Percentiles rank a stretch among this genome's conserved stretches.
Conservation (phyloP, 1,284 basidiomycete genomes). For the Acaromyces ingoldii region DNA sequence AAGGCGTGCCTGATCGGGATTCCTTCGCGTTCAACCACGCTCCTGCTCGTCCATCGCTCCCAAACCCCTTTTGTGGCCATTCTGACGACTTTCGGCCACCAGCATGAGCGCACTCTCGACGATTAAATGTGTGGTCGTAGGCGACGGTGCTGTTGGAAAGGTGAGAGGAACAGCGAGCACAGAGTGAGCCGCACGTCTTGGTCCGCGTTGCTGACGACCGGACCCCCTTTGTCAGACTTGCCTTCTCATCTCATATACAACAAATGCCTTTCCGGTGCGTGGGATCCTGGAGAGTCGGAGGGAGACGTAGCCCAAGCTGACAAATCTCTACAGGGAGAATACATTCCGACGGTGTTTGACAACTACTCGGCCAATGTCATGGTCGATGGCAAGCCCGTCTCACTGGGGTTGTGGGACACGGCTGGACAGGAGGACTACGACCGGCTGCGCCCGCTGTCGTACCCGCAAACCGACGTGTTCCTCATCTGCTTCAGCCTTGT, state of each 20-base stretch:
- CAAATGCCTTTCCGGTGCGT: conserved; percentile 50
- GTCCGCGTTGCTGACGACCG: not conserved
- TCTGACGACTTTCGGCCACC: too few relatives aligned
- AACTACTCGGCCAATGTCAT: conserved; percentile 88
- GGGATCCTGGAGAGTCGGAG: not conserved
- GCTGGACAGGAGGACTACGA: conserved; percentile 63
- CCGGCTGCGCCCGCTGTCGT: conserved; percentile 91
- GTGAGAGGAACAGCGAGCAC: conserved; percentile 3
- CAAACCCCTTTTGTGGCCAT: too few relatives aligned
- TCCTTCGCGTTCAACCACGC: too few relatives aligned
- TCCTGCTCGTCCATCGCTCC: too few relatives aligned
- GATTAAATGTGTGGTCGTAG: conserved; percentile 42
- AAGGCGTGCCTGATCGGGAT: too few relatives aligned
- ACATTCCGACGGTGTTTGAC: conserved; percentile 68
- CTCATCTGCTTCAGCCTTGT: conserved; percentile 98
- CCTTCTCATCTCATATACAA: conserved; percentile 50
- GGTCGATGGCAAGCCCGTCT: conserved; percentile 98
- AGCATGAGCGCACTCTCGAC: too few relatives aligned
- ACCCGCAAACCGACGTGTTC: conserved; percentile 99
- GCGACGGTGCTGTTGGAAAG: conserved; percentile 52
- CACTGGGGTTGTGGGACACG: conserved; percentile 57
- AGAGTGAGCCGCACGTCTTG: not conserved
- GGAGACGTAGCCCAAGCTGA: not conserved
- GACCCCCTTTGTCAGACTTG: conserved; percentile 27
- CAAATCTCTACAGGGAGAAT: conserved; percentile 36